These are phyloP conservation scores for Beta vulgaris DNA, from an alignment of 148 eudicot species.

Conservation along the genomic window DNA sequence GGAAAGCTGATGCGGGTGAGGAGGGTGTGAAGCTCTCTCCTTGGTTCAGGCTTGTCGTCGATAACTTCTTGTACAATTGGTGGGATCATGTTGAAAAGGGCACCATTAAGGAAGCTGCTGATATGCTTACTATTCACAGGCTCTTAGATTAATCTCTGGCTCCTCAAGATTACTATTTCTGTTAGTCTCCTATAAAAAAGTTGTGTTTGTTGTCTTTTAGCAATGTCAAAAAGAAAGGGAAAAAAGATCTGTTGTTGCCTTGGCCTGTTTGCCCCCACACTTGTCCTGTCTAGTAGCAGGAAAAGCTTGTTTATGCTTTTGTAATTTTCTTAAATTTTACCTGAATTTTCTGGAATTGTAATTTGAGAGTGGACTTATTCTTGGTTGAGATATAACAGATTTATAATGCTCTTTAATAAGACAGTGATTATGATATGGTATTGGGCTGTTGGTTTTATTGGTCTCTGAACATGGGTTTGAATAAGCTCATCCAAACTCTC, in stretches of 20 bases:
- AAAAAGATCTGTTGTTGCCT: neutral
- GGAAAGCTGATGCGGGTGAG: slow-evolving; percentile 91
- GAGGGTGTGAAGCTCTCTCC: slow-evolving; percentile 87
- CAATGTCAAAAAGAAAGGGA: no score
- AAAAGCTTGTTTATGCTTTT: slow-evolving; percentile 15
- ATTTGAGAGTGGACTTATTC: slow-evolving; percentile 11
- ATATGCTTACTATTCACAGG: slow-evolving; percentile 88
- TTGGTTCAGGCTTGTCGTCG: slow-evolving; percentile 89
- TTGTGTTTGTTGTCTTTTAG: no score
- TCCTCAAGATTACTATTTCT: neutral
- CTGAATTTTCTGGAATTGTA: slow-evolving; percentile 1
- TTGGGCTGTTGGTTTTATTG: neutral
- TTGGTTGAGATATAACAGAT: neutral
- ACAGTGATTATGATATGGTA: neutral
- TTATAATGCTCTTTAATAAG: no score
- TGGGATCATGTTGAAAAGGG: slow-evolving; percentile 92
- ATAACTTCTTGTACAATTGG: slow-evolving; percentile 92
- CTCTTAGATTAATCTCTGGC: slow-evolving; percentile 20
- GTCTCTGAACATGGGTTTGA: no score
- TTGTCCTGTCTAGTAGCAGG: slow-evolving; percentile 10
- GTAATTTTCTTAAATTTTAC: slow-evolving; percentile 22
- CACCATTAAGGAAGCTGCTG: slow-evolving; percentile 56
- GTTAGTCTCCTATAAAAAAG: no score
- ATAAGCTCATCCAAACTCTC: neutral
- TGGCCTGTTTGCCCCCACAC: neutral